Evolutionary conservation across 2,329 filamentous ascomycete genomes (phyloP).

Genomic region (Sporothrix curviconia): DNA sequence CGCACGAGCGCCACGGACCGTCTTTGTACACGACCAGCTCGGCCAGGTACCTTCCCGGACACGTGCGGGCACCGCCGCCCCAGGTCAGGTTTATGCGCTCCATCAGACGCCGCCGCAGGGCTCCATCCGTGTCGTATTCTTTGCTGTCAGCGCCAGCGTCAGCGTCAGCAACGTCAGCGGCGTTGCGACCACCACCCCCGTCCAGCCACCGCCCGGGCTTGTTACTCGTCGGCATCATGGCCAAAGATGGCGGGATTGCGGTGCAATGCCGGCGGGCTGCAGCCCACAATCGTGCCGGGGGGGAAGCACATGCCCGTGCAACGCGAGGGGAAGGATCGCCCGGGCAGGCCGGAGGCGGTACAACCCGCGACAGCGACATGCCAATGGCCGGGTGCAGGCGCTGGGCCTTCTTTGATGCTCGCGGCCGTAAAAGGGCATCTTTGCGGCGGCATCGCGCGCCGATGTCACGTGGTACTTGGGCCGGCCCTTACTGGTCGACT

Average conservation of each 20-base stretch:
- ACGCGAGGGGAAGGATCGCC: slow-evolving; percentile 22
- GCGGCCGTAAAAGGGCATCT: slow-evolving; percentile 35
- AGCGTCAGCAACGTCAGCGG: too few species aligned
- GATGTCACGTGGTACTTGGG: slow-evolving; percentile 8
- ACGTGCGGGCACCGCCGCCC: slow-evolving; percentile 45
- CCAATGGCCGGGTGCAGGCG: slow-evolving; percentile 45
- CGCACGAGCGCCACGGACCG: slow-evolving; percentile 34
- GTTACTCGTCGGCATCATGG: slow-evolving; percentile 35
- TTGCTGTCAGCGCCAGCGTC: too few species aligned
- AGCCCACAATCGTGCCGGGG: slow-evolving; percentile 42
- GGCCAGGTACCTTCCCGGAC: slow-evolving; percentile 45
- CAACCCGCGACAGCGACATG: slow-evolving; percentile 44
- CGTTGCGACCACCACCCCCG: too few species aligned
- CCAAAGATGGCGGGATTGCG: slow-evolving; percentile 45
- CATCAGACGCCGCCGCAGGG: slow-evolving; percentile 31
- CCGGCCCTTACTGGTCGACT: too few species aligned
- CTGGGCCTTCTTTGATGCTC: slow-evolving; percentile 45
- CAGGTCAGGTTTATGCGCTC: slow-evolving; percentile 44
- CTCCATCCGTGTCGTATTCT: too few species aligned
- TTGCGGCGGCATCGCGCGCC: slow-evolving; percentile 22
- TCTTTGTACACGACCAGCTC: slow-evolving; percentile 44
- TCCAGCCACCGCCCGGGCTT: slow-evolving; percentile 43
- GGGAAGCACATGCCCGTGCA: slow-evolving; percentile 39
- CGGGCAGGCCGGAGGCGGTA: slow-evolving; percentile 26
- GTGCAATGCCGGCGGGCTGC: slow-evolving; percentile 45